Conservation (phyloP, 495 filamentous ascomycete species). For the Aspergillus avenaceus region DNA sequence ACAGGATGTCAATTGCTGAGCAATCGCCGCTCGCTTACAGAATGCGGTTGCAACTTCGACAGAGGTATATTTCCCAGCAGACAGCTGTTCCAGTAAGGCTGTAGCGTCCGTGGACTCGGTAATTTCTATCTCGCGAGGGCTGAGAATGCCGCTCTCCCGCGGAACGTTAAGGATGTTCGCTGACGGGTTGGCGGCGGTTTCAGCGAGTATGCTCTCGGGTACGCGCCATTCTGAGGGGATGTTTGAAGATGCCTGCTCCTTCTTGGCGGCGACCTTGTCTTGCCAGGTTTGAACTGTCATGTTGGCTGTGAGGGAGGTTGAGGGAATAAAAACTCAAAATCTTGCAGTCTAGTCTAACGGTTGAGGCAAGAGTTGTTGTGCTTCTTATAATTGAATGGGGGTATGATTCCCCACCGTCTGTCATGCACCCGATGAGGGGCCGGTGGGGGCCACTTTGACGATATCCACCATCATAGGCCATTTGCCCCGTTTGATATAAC, state of each 20-base stretch:
- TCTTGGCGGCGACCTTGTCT: constrained; percentile 26
- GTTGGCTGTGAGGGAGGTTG: too few relatives aligned
- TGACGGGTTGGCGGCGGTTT: constrained; percentile 1
- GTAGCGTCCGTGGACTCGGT: constrained; percentile 51
- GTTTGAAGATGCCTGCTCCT: constrained; percentile 30
- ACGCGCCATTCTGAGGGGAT: constrained; percentile 43
- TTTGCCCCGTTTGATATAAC: too few relatives aligned
- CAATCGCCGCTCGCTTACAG: constrained; percentile 47
- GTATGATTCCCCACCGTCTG: too few relatives aligned
- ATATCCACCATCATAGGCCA: too few relatives aligned
- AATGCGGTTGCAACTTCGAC: constrained; percentile 51
- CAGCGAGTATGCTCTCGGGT: constrained; percentile 9
- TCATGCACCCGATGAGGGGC: too few relatives aligned
- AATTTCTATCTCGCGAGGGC: constrained; percentile 44
- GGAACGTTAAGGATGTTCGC: constrained; percentile 35
- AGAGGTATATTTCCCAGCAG: constrained; percentile 33
- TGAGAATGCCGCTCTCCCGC: constrained; percentile 41
- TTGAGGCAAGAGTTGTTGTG: too few relatives aligned
- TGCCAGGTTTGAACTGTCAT: constrained; percentile 22
- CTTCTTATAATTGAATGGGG: too few relatives aligned
- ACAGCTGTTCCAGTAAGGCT: constrained; percentile 25
- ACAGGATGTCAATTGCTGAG: constrained; percentile 43
- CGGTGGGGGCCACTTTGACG: too few relatives aligned
- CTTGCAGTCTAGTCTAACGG: too few relatives aligned
- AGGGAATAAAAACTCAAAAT: too few relatives aligned